Percentiles rank a stretch among this genome's conserved stretches.
Conservation (phyloP, 176 grass and related monocot species). For the Lolium perenne region DNA sequence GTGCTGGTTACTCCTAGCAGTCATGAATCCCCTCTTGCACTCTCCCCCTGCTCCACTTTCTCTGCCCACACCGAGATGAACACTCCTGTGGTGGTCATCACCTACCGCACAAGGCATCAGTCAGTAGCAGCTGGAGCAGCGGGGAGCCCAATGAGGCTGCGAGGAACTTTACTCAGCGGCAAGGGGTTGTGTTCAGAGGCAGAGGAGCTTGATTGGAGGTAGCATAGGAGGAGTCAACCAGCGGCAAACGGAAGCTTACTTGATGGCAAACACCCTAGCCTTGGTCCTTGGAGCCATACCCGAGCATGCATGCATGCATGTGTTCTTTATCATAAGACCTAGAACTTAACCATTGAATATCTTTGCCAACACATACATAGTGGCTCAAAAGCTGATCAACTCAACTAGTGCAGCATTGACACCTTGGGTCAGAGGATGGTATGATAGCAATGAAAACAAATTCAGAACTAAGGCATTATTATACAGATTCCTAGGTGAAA, state of each 20-base stretch:
- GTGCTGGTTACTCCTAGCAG: not conserved
- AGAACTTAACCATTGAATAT: not conserved
- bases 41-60: not conserved
- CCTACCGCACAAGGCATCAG: not conserved
- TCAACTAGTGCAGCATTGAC: not conserved
- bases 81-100: not conserved
- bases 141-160: not conserved
- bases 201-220: slow-evolving; percentile 15
- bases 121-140: too few species aligned
- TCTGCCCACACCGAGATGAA: not conserved
- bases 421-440: not conserved
- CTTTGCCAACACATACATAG: not conserved
- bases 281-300: not conserved
- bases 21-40: not conserved
- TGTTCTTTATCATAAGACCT: not conserved
- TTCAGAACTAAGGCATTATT: not conserved
- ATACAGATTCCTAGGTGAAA: not conserved
- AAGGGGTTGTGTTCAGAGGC: not conserved
- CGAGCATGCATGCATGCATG: not conserved
- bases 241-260: not conserved
- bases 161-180: not conserved
- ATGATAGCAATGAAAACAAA: not conserved
- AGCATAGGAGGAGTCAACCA: not conserved
- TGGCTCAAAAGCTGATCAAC: not conserved
- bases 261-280: not conserved